Evolutionary conservation across 1,284 basidiomycete species (phyloP).

Genomic region (Ceraceosorus guamensis): DNA sequence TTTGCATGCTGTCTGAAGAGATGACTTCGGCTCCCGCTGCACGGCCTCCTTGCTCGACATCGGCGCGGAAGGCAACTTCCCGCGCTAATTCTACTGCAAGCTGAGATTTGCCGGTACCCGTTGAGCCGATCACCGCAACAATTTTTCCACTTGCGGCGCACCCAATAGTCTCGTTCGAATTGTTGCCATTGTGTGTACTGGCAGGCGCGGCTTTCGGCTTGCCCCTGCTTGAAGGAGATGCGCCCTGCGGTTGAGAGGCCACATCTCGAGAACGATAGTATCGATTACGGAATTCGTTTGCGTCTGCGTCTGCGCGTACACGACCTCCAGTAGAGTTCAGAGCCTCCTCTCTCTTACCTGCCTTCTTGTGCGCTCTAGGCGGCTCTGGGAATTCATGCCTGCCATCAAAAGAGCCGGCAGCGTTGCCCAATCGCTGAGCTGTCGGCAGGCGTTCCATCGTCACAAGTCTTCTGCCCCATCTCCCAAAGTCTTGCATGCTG

Average conservation of each 20-base stretch:
- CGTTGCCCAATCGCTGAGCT: not conserved
- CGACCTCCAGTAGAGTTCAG: not conserved
- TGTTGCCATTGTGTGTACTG: no score
- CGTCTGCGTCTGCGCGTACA: not conserved
- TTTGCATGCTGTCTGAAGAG: slow-evolving; percentile 97
- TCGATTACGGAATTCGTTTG: not conserved
- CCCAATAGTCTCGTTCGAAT: no score
- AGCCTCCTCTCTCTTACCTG: no score
- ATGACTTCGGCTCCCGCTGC: slow-evolving; percentile 58
- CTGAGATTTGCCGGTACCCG: slow-evolving; percentile 92
- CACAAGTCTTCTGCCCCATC: slow-evolving; percentile 66
- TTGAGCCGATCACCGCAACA: slow-evolving; percentile 59
- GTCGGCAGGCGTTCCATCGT: not conserved
- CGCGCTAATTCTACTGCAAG: slow-evolving; percentile 77
- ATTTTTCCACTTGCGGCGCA: not conserved
- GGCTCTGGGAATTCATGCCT: not conserved
- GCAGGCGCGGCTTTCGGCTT: no score
- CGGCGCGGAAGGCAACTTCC: slow-evolving; percentile 49
- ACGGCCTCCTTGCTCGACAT: not conserved
- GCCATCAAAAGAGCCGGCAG: no score
- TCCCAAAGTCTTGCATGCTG: slow-evolving; percentile 87
- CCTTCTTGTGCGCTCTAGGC: not conserved
- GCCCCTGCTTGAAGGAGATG: no score
- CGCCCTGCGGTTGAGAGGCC: no score
- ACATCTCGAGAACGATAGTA: no score